Conservation (phyloP, 2,329 filamentous ascomycete species). For the Aspergillus quadricinctus region DNA sequence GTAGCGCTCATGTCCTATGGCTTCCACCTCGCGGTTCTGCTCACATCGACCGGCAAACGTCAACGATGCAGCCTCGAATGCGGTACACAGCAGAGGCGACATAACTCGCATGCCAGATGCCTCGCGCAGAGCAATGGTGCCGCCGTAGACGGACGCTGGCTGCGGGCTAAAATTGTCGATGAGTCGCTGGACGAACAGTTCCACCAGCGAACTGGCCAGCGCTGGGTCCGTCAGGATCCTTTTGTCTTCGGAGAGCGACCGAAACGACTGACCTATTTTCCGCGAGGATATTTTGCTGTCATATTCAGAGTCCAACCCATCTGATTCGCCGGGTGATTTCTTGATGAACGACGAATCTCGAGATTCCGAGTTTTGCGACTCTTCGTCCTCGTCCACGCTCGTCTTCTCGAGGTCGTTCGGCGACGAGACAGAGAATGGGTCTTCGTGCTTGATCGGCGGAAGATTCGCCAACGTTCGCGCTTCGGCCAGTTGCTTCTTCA, state of each 20-base stretch:
- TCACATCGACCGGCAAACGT: slow-evolving; percentile 20
- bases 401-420: background rate
- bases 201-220: slow-evolving; percentile 16
- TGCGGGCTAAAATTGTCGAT: slow-evolving; percentile 21
- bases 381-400: slow-evolving; percentile 1
- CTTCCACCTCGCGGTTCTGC: slow-evolving; percentile 14
- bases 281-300: background rate
- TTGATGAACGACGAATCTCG: background rate
- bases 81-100: slow-evolving; percentile 20
- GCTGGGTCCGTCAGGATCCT: slow-evolving; percentile 11
- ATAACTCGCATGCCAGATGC: slow-evolving; percentile 21
- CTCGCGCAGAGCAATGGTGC: slow-evolving; percentile 20
- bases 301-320: background rate
- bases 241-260: slow-evolving; percentile 9
- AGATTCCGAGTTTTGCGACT: background rate
- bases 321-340: background rate
- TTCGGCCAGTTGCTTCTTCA: slow-evolving; percentile 19
- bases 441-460: slow-evolving; percentile 13
- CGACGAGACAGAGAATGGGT: background rate
- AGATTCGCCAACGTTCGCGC: slow-evolving; percentile 14
- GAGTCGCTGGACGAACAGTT: slow-evolving; percentile 21
- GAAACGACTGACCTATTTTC: background rate
- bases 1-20: slow-evolving; percentile 19
- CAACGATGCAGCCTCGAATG: slow-evolving; percentile 21
- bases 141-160: slow-evolving; percentile 8